Evolutionary conservation across 2,329 filamentous ascomycete species (phyloP), one percentile per base, ranked within the genome.

Genomic region (Colletotrichum musicola): DNA sequence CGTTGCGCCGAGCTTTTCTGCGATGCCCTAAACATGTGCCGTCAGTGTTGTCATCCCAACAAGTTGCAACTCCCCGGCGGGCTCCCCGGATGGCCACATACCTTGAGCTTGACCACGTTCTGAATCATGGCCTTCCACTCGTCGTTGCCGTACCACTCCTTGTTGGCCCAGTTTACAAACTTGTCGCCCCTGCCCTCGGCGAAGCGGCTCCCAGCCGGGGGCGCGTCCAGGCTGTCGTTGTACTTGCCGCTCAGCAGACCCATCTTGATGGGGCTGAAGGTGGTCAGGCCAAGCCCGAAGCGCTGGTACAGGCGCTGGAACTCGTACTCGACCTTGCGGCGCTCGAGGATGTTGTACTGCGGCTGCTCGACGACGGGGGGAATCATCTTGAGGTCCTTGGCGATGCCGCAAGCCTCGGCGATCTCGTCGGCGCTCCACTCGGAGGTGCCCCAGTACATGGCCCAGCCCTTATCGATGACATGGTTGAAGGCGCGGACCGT

Each of bases 341-440:
- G 85, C 27, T 80, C 79, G 2, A 92, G 81, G 73, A 92, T 83
- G 79, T 91, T 92, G 81, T 92, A 92, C 71, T 87, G 82, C 0
- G 90, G 90, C 79, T 92, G 90, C 77, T 92, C 90, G 73, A 90
- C 88, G 12, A 90, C 76, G 0, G 90, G 90, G 0, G 84, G 86
- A 57, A 92, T 86, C 60, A 92, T 82, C 5, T 85, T 83, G 9
- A 92, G 82, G 72, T 84, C 83, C 68, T 88, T 86, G 22, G 90
- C 88, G 69, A 81, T 88, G 77, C 69, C 86, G 77, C 87, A 88
- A 1, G 90, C 90, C 68, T 89, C 84, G 6, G 86, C 84, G 74
- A 92, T 92, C 80, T 92, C 89, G 71, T 88, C 85, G n/a, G 90
- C 89, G 63, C 83, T 84, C 90, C 90, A 92, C 77, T 92, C 89